Conservation (phyloP, 1,139 yeast species). For the Taphrina flavorubra region DNA sequence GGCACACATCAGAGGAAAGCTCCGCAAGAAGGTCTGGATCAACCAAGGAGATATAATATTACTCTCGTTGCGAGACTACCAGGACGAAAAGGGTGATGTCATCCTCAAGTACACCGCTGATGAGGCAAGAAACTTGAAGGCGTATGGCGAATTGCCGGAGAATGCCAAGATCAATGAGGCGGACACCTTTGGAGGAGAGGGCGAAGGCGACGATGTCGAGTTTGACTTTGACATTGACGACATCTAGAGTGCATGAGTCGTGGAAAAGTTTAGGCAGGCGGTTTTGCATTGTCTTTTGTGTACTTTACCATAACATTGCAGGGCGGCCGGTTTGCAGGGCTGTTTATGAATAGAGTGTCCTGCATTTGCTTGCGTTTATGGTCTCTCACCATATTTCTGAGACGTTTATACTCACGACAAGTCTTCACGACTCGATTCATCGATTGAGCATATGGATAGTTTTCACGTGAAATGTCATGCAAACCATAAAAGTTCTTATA, state of each 20-base stretch:
- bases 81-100: slow-evolving; percentile 97
- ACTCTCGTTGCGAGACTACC: slow-evolving; percentile 96
- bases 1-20: slow-evolving; percentile 98
- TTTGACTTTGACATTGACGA: slow-evolving; percentile 98
- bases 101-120: slow-evolving; percentile 96
- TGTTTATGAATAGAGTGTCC: slow-evolving; percentile 9
- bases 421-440: background rate
- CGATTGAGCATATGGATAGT: no score
- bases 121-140: slow-evolving; percentile 96
- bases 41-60: slow-evolving; percentile 97
- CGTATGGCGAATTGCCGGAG: slow-evolving; percentile 92
- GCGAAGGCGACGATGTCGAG: slow-evolving; percentile 90
- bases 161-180: slow-evolving; percentile 94
- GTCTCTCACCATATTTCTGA: background rate
- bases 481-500: no score
- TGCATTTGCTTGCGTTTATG: background rate
- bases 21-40: slow-evolving; percentile 98
- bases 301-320: slow-evolving; percentile 17
- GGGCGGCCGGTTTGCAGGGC: background rate
- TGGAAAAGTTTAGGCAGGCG: slow-evolving; percentile 17
- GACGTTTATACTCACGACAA: background rate
- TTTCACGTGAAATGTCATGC: background rate
- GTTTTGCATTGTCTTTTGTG: slow-evolving; percentile 16
- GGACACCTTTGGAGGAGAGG: slow-evolving; percentile 95
- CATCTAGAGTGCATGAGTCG: slow-evolving; percentile 38